Evolutionary conservation across 179 eudicot species (phyloP).

Genomic region (Carnegiea gigantea): DNA sequence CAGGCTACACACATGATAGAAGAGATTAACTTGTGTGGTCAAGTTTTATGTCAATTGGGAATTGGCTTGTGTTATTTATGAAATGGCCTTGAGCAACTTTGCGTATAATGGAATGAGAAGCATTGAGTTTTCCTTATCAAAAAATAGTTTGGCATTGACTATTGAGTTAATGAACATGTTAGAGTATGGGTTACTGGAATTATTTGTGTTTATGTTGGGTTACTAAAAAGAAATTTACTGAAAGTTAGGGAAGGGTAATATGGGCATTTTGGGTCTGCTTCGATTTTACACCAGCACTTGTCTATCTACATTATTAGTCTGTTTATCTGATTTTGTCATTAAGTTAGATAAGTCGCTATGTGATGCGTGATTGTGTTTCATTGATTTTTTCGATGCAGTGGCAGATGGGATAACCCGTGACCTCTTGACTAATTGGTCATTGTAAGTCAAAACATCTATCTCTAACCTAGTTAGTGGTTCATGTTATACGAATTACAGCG

Average conservation of each 20-base stretch:
- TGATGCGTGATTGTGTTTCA: slow-evolving; percentile 4
- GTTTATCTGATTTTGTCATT: background rate
- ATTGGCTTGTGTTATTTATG: background rate
- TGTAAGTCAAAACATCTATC: slow-evolving; percentile 35
- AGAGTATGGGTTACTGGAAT: background rate
- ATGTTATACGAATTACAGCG: background rate
- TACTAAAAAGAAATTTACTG: background rate
- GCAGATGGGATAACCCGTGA: slow-evolving; percentile 68
- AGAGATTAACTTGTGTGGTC: background rate
- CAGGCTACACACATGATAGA: background rate
- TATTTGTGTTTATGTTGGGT: too few relatives aligned
- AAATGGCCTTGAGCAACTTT: background rate
- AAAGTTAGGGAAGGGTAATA: background rate
- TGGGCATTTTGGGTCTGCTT: background rate
- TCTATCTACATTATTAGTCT: background rate
- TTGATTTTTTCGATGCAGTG: slow-evolving; percentile 59
- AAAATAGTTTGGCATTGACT: background rate
- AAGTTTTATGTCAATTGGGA: background rate
- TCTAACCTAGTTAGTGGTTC: background rate
- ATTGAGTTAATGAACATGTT: background rate
- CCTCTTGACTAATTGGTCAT: slow-evolving; percentile 4
- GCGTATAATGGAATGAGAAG: background rate
- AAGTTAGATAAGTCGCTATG: too few relatives aligned
- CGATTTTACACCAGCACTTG: background rate
- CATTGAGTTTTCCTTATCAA: background rate